phyloP scores from a whole-genome alignment of 306 rosid species.

The Trichosanthes truncata region DNA sequence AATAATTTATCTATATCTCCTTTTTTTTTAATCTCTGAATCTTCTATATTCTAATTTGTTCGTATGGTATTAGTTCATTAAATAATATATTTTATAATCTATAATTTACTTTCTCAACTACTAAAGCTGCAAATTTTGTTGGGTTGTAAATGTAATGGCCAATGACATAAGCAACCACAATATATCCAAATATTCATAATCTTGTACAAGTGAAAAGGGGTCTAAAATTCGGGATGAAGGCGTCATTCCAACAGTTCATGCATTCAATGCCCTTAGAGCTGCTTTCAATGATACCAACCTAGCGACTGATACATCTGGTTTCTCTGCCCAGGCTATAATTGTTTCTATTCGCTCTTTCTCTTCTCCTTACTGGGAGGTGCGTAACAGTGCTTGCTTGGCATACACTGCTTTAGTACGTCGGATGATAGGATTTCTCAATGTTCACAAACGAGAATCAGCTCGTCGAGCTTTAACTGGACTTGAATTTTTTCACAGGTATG shows the following conservation, averaged over 20 bases:
- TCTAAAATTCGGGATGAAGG: slow-evolving; percentile 95
- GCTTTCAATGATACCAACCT: slow-evolving; percentile 94
- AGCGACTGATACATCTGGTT: slow-evolving; percentile 90
- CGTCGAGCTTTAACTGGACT: slow-evolving; percentile 87
- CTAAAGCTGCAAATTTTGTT: too few relatives aligned
- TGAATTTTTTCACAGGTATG: slow-evolving; percentile 90
- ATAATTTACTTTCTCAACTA: too few relatives aligned
- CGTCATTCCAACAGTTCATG: slow-evolving; percentile 89
- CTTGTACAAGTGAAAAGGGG: slow-evolving; percentile 24
- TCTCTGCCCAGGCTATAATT: slow-evolving; percentile 84
- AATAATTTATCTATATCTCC: neutral
- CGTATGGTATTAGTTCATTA: too few relatives aligned
- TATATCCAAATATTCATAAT: too few relatives aligned
- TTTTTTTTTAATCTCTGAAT: neutral
- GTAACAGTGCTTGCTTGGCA: slow-evolving; percentile 91
- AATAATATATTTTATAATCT: too few relatives aligned
- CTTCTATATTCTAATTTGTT: too few relatives aligned
- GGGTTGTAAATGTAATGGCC: too few relatives aligned
- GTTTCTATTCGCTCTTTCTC: slow-evolving; percentile 77
- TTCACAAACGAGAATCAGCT: slow-evolving; percentile 83
- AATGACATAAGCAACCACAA: too few relatives aligned
- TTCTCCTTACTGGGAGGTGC: slow-evolving; percentile 90
- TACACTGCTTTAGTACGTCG: slow-evolving; percentile 94
- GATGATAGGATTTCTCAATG: slow-evolving; percentile 85
- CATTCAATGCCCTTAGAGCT: slow-evolving; percentile 80